Conservation (phyloP, 148 eudicot genomes). For the Chenopodium album region DNA sequence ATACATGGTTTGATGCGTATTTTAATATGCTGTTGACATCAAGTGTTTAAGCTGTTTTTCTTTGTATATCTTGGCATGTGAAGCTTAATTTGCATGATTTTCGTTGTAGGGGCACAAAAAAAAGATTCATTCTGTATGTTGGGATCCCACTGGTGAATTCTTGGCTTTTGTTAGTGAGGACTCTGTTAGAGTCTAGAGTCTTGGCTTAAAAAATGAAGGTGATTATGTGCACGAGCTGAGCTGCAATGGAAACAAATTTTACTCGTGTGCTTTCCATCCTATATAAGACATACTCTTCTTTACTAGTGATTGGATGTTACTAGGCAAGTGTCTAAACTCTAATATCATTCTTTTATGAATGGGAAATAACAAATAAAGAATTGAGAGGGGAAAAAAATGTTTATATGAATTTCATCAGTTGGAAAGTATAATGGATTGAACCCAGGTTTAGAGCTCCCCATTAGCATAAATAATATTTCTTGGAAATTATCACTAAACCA, state of each 20-base stretch:
- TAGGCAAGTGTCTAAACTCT: constrained; percentile 46
- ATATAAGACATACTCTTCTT: constrained; percentile 46
- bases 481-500: too few species aligned
- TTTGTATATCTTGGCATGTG: background rate
- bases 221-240: constrained; percentile 77
- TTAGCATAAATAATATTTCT: too few species aligned
- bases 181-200: constrained; percentile 77
- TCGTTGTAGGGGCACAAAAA: constrained; percentile 73
- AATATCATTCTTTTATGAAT: background rate
- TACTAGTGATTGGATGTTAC: constrained; percentile 86
- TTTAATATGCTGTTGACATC: background rate
- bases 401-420: too few species aligned
- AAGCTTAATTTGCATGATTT: background rate
- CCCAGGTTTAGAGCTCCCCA: too few species aligned
- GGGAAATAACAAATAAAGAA: too few species aligned
- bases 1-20: background rate
- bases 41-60: background rate
- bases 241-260: constrained; percentile 76
- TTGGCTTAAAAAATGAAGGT: constrained; percentile 71
- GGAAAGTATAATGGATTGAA: too few species aligned
- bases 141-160: constrained; percentile 84
- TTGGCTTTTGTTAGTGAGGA: constrained; percentile 92
- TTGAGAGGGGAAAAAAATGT: too few species aligned
- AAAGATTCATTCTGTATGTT: constrained; percentile 70
- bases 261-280: constrained; percentile 89